Evolutionary conservation across 2,329 filamentous ascomycete genomes (phyloP), one percentile per base, ranked within the genome.

Genomic region (Phialophora expanda): DNA sequence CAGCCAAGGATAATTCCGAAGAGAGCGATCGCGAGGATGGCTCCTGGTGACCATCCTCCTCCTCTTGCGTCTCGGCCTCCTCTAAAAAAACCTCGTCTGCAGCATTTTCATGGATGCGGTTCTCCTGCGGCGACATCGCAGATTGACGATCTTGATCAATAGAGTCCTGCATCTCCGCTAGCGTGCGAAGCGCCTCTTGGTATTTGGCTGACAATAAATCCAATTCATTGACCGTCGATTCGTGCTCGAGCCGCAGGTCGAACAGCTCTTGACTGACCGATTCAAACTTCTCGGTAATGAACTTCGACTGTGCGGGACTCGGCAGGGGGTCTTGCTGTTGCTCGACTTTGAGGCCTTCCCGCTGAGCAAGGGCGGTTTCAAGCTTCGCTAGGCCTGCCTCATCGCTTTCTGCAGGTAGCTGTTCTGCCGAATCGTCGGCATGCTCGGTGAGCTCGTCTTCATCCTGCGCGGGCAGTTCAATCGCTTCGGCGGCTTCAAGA

Each of bases 281-380:
- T 74, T 98, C 94, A 14, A 98, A 86, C 80, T 98, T 97, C 76
- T 98, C 94, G 6, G 91, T 90, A 61, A 97, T 91, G 73, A 93
- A 93, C 70, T 89, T 90, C 53, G 88, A 89, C 76, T 97, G 93
- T 0, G 91, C 90, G 14, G 91, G 89, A 75, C 87, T 95, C 68
- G 86, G 85, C 34, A 68, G 61, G 12, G 86, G 82, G 0, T 83
- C 78, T 53, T 86, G 80, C 14, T 82, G 82, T 26, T 54, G 50
- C 30, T 58, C 83, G 85, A 62, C 83, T 81, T 46, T 83, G 82
- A 66, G 65, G 9, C 38, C 22, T 46, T 65, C 24, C 56, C 58
- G 58, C 20, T 65, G 56, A 20, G 65, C 75, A 3, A 77, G 75
- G 8, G 72, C 74, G 20, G 72, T 76, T 65, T 81, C 76, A n/a